Evolutionary conservation across 129 eudicot species (phyloP).

Genomic region (Flaveria robusta): DNA sequence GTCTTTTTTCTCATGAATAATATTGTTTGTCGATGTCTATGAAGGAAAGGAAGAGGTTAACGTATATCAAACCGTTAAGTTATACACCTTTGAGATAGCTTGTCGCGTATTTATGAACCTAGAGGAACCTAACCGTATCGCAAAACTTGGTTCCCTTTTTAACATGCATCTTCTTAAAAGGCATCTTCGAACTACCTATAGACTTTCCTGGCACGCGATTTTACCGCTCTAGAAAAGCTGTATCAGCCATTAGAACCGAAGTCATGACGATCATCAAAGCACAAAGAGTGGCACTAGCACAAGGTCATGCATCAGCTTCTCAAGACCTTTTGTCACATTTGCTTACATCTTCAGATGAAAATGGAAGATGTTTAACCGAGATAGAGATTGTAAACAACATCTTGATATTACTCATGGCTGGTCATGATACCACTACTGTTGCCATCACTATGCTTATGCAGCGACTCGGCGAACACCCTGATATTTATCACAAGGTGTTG

Average conservation of each 20-base stretch:
- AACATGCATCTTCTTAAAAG: constrained; percentile 53
- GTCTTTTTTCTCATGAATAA: not conserved
- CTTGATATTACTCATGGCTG: constrained; percentile 51
- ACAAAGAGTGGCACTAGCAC: constrained; percentile 38
- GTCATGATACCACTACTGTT: constrained; percentile 54
- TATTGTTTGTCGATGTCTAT: not conserved
- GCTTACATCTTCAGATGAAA: constrained; percentile 46
- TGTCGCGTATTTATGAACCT: constrained; percentile 58
- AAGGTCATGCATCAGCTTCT: constrained; percentile 24
- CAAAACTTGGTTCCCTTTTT: constrained; percentile 46
- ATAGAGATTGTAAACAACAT: constrained; percentile 44
- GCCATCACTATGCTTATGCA: constrained; percentile 46
- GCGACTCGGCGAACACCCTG: constrained; percentile 30
- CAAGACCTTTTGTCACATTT: constrained; percentile 55
- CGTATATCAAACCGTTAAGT: constrained; percentile 48
- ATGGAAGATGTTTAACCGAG: constrained; percentile 48
- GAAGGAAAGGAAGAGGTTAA: constrained; percentile 54
- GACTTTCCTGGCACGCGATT: constrained; percentile 59
- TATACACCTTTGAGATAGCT: constrained; percentile 56
- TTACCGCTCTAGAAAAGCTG: constrained; percentile 42
- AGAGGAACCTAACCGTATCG: constrained; percentile 34
- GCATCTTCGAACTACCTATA: constrained; percentile 50
- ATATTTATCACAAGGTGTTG: constrained; percentile 19
- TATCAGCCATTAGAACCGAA: constrained; percentile 32
- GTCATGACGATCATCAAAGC: constrained; percentile 33